phyloP scores from a whole-genome alignment of 208 protist species.

The Crithidia acanthocephali region DNA sequence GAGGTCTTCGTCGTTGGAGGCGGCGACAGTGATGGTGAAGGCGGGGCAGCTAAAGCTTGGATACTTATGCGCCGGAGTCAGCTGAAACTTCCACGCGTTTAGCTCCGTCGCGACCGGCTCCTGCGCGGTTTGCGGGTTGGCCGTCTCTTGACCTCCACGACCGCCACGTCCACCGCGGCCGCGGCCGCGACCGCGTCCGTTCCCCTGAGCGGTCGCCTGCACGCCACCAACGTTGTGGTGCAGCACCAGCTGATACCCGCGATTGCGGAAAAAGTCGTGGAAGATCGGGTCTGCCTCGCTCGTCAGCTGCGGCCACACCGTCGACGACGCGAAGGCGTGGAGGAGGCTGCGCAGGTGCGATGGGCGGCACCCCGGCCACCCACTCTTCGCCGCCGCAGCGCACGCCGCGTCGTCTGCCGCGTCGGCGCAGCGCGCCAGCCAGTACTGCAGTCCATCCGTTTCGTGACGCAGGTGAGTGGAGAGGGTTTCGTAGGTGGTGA shows the following conservation, averaged over 20 bases:
- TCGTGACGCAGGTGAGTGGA: slow-evolving; percentile 53
- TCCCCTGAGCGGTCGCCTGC: too few relatives aligned
- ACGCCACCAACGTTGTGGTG: background rate
- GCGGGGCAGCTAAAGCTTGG: slow-evolving; percentile 11
- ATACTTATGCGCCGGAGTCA: too few relatives aligned
- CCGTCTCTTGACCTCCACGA: background rate
- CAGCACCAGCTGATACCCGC: background rate
- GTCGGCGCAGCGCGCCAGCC: slow-evolving; percentile 13
- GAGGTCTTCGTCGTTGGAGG: too few relatives aligned
- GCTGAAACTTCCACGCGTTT: slow-evolving; percentile 14
- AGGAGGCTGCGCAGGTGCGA: slow-evolving; percentile 12
- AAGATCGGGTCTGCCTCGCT: background rate
- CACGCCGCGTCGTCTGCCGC: slow-evolving; percentile 20
- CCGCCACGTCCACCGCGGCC: background rate
- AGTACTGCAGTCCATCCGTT: slow-evolving; percentile 19
- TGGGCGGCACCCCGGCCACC: slow-evolving; percentile 17
- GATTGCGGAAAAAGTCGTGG: slow-evolving; percentile 4
- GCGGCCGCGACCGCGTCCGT: background rate
- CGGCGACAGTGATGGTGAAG: slow-evolving; percentile 11
- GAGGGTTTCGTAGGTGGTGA: slow-evolving; percentile 77
- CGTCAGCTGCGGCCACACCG: slow-evolving; percentile 22
- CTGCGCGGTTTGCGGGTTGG: background rate
- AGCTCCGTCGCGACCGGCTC: background rate
- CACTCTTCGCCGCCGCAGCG: slow-evolving; percentile 14
- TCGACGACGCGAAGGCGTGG: slow-evolving; percentile 12